Base-by-base conservation (phyloP, 176 grass and related monocot genomes). In the Bonia amplexicaulis region DNA sequence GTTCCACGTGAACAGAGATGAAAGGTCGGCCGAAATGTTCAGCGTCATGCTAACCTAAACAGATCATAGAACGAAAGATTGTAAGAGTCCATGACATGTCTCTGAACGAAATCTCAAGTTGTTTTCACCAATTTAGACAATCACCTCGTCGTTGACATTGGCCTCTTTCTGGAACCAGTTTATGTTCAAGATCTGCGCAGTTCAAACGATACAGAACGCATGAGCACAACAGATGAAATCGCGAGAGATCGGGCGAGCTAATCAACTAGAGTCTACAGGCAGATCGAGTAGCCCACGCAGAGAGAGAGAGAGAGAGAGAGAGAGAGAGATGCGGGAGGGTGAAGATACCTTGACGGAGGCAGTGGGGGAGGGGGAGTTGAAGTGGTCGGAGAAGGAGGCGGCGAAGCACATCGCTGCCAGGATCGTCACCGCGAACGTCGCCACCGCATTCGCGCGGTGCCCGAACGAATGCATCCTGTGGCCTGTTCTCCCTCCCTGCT, bases 91-190 rank as follows among this genome's bases (percentile, higher is more conserved):
- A 37, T 10, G 12, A 6, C 40, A 82, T 48, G 22, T 20, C 40
- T 27, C 45, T 25, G 12, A 47, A 25, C 5, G 5, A 71, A 67
- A 37, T 49, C 47, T 41, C 9, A 39, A 45, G 29, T 20, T 68
- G 2, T 31, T 75, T 46, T 31, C n/a, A 44, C 33, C 1, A 69
- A 62, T 23, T 72, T 9, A 40, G 17, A 29, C 25, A 64, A 74
- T 88, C 65, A 99, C 96, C 96, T 99, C 96, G 68, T 99, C 93
- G 81, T 99, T 94, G 64, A 90, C 91, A 75, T 94, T 96, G 42
- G 93, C 88, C 90, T 99, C 93, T 72, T 96, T 99, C 84, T 96
- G 96, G 83, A 99, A 99, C 96, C 96, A 99, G 81, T 99, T 99
- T 44, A 94, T 92, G 88, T 99, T 96, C 52, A 96, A 53, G 85